Evolutionary conservation across 164 flowering plant species (phyloP), one percentile per base, ranked within the genome.

Genomic region (Stephania japonica): DNA sequence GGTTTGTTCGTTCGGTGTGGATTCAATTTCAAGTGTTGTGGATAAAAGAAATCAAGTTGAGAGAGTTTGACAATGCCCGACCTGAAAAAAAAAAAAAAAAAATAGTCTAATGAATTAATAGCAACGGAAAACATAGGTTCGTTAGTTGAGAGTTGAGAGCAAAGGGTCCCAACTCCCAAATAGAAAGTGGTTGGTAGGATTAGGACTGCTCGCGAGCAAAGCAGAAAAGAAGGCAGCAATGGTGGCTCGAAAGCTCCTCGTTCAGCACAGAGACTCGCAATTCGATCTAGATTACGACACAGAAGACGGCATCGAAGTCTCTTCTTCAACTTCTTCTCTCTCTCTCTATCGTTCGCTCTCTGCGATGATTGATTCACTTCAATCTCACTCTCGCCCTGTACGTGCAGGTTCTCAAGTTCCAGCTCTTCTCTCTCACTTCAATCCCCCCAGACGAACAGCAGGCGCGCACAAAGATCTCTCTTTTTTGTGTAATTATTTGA

Each of bases 361-460:
- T n/a, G 0, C 2, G 53, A 4, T 11, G 16, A 47, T 47, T 14
- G 2, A 4, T 32, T 32, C 38, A 32, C 38, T 32, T 32, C 38
- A 32, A 1, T 32, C 38, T 13, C 38, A 19, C 25, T 43, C 68
- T n/a, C 56, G 61, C 44, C 42, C 16, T 8, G 79, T 81, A n/a
- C 84, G 79, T 81, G 23, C 84, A 92, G 97, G 97, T 92, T 63
- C 81, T 95, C 79, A 84, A 87, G 68, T 88, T 77, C 83, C 99
- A 95, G 86, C 87, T 95, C 61, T 95, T 88, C 86, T 95, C 98
- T 49, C 88, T 95, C 78, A 91, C 98, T 25, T 86, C 90, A 61
- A 42, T 95, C 53, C 92, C 88, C 50, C 99, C 99, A 4, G 91
- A 92, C 7, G 84, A 89, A 10, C 99, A 92, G 75, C 87, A 89